Evolutionary conservation across 306 rosid genomes (phyloP), one percentile per base, ranked within the genome.

Genomic region (Canavalia gladiata): DNA sequence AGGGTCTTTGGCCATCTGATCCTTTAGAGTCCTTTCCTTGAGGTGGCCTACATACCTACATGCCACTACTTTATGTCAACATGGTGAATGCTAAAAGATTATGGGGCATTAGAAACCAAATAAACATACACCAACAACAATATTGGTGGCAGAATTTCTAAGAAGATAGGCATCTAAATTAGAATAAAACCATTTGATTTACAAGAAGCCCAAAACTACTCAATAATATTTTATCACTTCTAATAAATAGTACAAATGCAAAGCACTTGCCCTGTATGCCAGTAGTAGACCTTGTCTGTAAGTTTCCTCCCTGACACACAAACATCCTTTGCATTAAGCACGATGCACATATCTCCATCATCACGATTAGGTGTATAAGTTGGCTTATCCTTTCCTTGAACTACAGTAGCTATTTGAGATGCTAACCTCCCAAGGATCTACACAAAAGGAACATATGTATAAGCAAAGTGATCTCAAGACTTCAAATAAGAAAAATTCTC

Each of bases 361-460:
- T 95, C 98, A 64, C 92, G 98, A 81, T 93, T 72, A 54, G 99
- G 99, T 29, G 98, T 47, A 31, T 95, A 93, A 6, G 97, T 95
- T 42, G 99, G 99, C 77, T 93, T 95, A 77, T 93, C 99, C 86
- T 95, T 95, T 71, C 99, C 99, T 78, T 87, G 92, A 79, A 95
- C 72, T 59, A 95, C 98, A 45, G 99, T 95, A 63, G 99, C 92
- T 83, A 95, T 91, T 85, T 93, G 95, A 79, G 99, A 91, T 71
- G 99, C 99, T 74, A 93, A 75, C 87, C 99, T 95, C 30, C 99
- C 98, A 85, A 95, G 99, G 78, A 95, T 86, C 98, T 95, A 65
- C 13, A 29, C 39, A 35, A 47, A 76, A 45, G 72, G 39, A 25
- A 31, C 67, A 68, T 55, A 37, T 4, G 45, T 58, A 78, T 76